A percentile compares a stretch with the other conserved stretches of the same genome.
phyloP scores from a whole-genome alignment of 495 filamentous ascomycete genomes.

The Neurospora discreta region DNA sequence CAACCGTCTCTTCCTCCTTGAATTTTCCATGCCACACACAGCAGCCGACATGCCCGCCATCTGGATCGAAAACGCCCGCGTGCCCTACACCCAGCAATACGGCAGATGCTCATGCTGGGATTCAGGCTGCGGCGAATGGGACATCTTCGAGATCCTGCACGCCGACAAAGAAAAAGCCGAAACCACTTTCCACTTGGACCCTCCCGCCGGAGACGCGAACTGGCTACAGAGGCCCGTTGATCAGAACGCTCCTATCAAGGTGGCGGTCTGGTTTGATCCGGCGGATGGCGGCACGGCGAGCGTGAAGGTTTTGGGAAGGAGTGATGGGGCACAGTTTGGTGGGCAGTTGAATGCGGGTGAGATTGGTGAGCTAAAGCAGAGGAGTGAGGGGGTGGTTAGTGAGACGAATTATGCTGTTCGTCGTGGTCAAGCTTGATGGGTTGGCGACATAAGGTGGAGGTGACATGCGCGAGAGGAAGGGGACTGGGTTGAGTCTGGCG shows the following conservation, averaged over 20 bases:
- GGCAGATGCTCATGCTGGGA: slow-evolving; percentile 55
- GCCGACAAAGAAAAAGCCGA: slow-evolving; percentile 37
- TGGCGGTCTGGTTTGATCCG: too few relatives aligned
- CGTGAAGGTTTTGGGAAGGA: too few relatives aligned
- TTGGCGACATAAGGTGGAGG: too few relatives aligned
- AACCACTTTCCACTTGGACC: slow-evolving; percentile 43
- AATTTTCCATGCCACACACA: slow-evolving; percentile 53
- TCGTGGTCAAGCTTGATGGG: too few relatives aligned
- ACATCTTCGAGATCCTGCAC: slow-evolving; percentile 55
- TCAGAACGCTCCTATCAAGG: background rate
- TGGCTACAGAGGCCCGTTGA: background rate
- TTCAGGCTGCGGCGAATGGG: slow-evolving; percentile 56
- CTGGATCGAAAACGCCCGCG: slow-evolving; percentile 61
- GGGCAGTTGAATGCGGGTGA: too few relatives aligned
- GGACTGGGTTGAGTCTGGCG: too few relatives aligned
- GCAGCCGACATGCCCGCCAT: slow-evolving; percentile 48
- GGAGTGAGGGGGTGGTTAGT: too few relatives aligned
- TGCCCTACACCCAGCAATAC: slow-evolving; percentile 57
- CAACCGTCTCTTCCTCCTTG: slow-evolving; percentile 53
- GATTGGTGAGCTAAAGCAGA: too few relatives aligned
- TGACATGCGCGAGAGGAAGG: too few relatives aligned
- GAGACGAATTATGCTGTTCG: too few relatives aligned
- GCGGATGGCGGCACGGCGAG: too few relatives aligned
- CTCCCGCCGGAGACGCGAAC: slow-evolving; percentile 37
- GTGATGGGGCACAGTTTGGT: too few relatives aligned